phyloP scores from a whole-genome alignment of 805 yeast genomes.

The Spathaspora arborariae region DNA sequence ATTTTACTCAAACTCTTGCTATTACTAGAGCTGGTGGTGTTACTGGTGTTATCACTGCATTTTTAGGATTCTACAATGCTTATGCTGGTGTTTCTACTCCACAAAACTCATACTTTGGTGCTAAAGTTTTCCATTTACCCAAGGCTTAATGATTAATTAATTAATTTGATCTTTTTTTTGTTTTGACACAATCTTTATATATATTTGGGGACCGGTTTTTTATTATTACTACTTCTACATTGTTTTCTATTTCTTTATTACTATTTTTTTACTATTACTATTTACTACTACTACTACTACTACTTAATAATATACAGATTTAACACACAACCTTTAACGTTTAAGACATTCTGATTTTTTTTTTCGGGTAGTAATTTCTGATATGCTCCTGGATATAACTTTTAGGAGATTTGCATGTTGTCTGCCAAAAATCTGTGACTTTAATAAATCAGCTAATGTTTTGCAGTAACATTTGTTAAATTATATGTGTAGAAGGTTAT shows the following conservation, averaged over 20 bases:
- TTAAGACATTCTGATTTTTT: too few relatives aligned
- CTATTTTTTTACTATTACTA: neutral
- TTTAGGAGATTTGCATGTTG: too few relatives aligned
- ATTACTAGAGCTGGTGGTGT: slow-evolving; percentile 59
- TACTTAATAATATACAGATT: neutral
- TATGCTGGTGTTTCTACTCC: slow-evolving; percentile 56
- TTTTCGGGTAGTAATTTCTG: too few relatives aligned
- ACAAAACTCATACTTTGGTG: slow-evolving; percentile 61
- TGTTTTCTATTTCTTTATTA: neutral
- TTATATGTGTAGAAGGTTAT: too few relatives aligned
- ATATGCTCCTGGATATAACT: too few relatives aligned
- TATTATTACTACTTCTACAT: neutral
- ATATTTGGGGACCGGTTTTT: neutral
- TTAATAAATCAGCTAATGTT: too few relatives aligned
- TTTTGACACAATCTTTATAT: neutral
- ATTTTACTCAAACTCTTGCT: slow-evolving; percentile 39
- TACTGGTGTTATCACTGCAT: slow-evolving; percentile 51
- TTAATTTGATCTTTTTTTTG: neutral
- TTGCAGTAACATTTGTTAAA: too few relatives aligned
- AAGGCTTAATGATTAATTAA: slow-evolving; percentile 29
- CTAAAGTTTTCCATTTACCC: too few relatives aligned
- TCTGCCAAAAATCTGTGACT: too few relatives aligned
- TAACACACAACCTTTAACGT: too few relatives aligned
- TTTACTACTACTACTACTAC: neutral
- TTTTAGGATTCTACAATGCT: slow-evolving; percentile 60